Base-by-base conservation (phyloP, 768 basidiomycete genomes). In the Leccinellum luteum region DNA sequence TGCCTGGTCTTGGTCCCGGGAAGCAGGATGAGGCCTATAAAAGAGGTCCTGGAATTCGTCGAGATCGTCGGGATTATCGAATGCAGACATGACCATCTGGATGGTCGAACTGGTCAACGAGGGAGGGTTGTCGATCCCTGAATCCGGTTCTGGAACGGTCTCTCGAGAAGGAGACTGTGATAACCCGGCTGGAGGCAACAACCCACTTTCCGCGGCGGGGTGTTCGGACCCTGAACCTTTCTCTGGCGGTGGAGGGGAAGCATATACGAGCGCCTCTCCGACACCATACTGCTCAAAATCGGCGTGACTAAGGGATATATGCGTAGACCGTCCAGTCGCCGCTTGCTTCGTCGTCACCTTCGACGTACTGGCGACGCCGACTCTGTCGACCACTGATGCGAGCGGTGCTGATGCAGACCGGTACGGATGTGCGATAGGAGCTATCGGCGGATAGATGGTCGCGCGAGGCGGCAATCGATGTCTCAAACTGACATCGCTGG, bases 41-140 rank as follows among this genome's bases (percentile, higher is more conserved):
- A 91, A 91, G 8, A 92, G 75, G 64, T 90, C 86, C 35, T 81
- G 82, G 75, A 87, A 91, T 12, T 81, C 78, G n/a, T 89, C 86
- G 7, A 90, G 75, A 60, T 90, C 87, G 55, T 86, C 85, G 0
- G 81, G 78, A 55, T 76, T 79, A 10, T 83, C 81, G 34, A 89
- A 72, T 3, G 79, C 79, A n/a, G 79, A 80, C 25, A 69, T 55
- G 30, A 66, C 67, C 68, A 71, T 63, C 43, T 64, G 69, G 15
- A 71, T 59, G 2, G 68, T 68, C 23, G 83, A 83, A 12, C 79
- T 43, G 65, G 68, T 76, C 61, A 66, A 76, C 56, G 63, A 66
- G 10, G 60, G 56, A 19, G 57, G 48, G 21, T 44, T 57, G 41
- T 43, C 54, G 28, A 59, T 50, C 52, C 43, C 54, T 32, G 54